Base-by-base conservation (phyloP, 164 flowering plant species). In the Tetrastigma voinierianum region DNA sequence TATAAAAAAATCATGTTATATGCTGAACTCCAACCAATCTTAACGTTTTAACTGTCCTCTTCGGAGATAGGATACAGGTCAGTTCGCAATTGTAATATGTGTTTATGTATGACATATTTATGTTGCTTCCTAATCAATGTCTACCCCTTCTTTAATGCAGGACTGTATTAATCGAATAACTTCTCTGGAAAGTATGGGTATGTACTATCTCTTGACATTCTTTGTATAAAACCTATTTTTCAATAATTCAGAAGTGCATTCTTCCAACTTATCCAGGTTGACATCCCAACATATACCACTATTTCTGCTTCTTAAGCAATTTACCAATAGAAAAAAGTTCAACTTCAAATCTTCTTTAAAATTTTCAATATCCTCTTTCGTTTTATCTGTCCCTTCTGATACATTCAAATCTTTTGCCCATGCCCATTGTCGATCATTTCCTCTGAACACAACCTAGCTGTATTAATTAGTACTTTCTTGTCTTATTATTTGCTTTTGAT, bases 131-230 rank as follows among this genome's bases (percentile, higher is more conserved):
- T 67, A 55, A 62, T 61, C 21, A 20, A 18, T 11, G 25, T n/a
- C 19, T 32, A 25, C 20, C 10, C 1, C 6, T 59, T 76, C 44
- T 18, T 68, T 65, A 0, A 64, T 78, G 84, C 90, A 93, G 97
- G 98, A 94, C 62, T 91, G 97, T 72, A 91, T 91, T 76, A 95
- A 90, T 66, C 84, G 98, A 58, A 95, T 95, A 63, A 78, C 72
- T 51, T 86, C 98, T 1, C 85, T 95, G 62, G 98, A 95, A 74
- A 80, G 74, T 56, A 86, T 89, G 82, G 98, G 98, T 91, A 83
- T 70, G 87, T 70, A 4, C 44, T n/a, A 3, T 19, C 8, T 57
- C 58, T 47, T 45, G 10, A 51, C 11, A 20, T 12, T 17, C 18
- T 21, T 20, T 23, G 49, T 48, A 19, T 18, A 21, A 13, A n/a